These are phyloP conservation scores for Tubosaeta sp. DNA, from an alignment of 768 basidiomycete species.

Conservation along the genomic window DNA sequence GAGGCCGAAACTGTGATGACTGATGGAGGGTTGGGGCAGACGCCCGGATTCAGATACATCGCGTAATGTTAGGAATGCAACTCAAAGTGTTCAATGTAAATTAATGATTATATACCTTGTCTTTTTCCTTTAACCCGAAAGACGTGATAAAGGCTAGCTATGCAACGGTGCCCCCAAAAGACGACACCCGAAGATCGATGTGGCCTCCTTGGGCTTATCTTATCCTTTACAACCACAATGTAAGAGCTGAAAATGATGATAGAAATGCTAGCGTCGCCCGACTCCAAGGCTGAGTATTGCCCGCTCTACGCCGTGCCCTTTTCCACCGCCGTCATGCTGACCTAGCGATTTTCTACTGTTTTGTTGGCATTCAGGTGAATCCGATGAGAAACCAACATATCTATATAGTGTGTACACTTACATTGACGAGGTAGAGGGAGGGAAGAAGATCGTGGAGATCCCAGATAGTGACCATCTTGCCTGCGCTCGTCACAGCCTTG, in stretches of 20 bases:
- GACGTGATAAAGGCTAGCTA: no score
- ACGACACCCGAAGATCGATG: no score
- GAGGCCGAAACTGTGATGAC: not conserved
- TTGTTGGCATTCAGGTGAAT: no score
- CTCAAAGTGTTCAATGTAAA: not conserved
- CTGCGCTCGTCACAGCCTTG: not conserved
- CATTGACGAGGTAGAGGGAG: not conserved
- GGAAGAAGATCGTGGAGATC: not conserved
- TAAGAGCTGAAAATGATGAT: no score
- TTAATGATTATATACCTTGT: not conserved
- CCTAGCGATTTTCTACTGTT: no score
- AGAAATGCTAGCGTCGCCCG: no score
- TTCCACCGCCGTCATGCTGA: no score
- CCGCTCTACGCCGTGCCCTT: no score
- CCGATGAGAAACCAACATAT: not conserved
- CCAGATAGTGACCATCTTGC: not conserved
- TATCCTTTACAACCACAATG: no score
- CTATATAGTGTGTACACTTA: not conserved
- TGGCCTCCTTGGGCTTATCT: no score
- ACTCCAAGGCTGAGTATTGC: no score
- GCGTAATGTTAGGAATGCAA: slow-evolving; percentile 2
- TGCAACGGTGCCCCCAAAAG: no score
- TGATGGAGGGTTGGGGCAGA: slow-evolving; percentile 1
- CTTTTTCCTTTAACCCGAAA: not conserved
- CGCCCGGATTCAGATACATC: slow-evolving; percentile 21